Base-by-base conservation (phyloP, 1,284 basidiomycete species). In the Tremellales sp. region DNA sequence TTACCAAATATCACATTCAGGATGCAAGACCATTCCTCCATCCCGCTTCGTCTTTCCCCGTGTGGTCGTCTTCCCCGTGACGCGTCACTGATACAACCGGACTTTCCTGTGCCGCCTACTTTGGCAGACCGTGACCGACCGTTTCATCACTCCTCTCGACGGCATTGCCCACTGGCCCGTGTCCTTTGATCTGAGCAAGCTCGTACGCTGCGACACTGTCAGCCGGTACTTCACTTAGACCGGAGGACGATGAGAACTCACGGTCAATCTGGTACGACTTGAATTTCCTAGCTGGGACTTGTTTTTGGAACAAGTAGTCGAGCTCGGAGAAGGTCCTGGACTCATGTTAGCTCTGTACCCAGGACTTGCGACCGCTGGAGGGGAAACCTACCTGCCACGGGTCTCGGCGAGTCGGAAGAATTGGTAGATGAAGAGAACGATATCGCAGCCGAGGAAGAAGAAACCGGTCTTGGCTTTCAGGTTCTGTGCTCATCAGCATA, bases 321-420 rank as follows among this genome's bases (percentile, higher is more conserved):
- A 51, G 44, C 23, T 51, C 49, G 19, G 65, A 37, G 71, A 59
- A 47, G n/a, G 45, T 46, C 17, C 55, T 51, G 29, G 61, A 68
- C 46, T 62, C 29, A 8, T 8, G 29, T 15, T 8, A 31, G 29
- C 8, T 31, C 29, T 8, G 29, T 15, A 8, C 29, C 29, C 29
- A 8, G 8, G 29, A 8, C 29, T 31, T 31, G 8, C 29, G 8
- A 31, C 29, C 10, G 10, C 29, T 31, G 29, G 8, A 31, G 29
- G 15, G 15, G 29, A 8, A 8, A 8, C 29, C 29, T 15, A 31
- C 15, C 15, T 15, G 26, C 13, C 26, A 10, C 12, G 7, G 15
- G 29, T 27, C 15, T 45, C 43, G 5, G 43, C 12, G 25, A 45
- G 10, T 19, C n/a, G 17, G 43, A 45, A 45, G 10, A 10, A 45